Evolutionary conservation across 2,329 filamentous ascomycete species (phyloP), one percentile per base, ranked within the genome.

Genomic region (Drechslera avenae): DNA sequence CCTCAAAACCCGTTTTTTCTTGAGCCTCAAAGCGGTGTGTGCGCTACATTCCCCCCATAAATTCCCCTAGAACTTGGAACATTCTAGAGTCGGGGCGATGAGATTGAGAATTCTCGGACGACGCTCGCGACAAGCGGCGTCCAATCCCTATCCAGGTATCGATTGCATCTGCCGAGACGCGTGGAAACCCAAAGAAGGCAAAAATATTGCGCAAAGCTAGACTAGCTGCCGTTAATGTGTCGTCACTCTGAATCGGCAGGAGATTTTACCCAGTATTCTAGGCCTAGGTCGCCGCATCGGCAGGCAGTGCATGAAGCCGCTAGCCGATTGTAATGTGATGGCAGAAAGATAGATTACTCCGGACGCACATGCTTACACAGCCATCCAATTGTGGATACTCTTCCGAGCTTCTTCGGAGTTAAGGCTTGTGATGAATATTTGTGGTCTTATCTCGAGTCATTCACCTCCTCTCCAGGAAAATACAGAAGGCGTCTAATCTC

Each of bases 1-100:
- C 55, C 49, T 33, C 26, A 36, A 12, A 48, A 51, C 36, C 56
- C 51, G 30, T 43, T 55, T 54, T 53, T 23, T 7, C n/a, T n/a
- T 54, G 50, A 60, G 26, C 37, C 49, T 43, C 34, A 43, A 43
- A 36, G 28, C 16, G 48, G 48, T 26, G 3, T 17, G 43, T 47
- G 37, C 39, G 7, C 19, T 23, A 21, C 39, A 50, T 39, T n/a
- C n/a, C 32, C 19, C 53, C 50, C 45, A 45, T 48, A 42, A 43
- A 19, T 9, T 43, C 50, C 37, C 31, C 32, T 12, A 33, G 31
- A 26, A 28, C 19, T 35, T 34, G 47, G 48, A 46, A 32, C 39
- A 39, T 13, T 18, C 18, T 48, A 39, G 37, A 30, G 37, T 26
- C 42, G 39, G 28, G 43, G 43, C 43, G 43, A 47, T 30, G 33